Evolutionary conservation across 257 asterid species (phyloP), one percentile per base, ranked within the genome.

Genomic region (Solanum dulcamara): DNA sequence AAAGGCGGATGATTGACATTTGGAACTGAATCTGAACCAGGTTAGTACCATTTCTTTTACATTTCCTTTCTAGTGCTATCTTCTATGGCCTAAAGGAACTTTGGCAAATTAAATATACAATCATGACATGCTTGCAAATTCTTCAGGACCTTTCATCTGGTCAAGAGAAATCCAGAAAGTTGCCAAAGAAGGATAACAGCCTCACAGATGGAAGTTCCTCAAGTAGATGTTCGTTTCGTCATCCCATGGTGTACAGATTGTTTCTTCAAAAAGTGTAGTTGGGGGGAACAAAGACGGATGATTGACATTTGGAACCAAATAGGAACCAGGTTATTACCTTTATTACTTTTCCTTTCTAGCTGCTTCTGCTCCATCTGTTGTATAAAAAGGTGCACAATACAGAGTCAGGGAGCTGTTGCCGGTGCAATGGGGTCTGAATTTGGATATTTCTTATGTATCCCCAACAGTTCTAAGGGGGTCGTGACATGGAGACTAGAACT

Each of bases 201-300:
- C 74, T 88, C 74, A 87, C 94, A 0, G 93, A 91, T 68, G 98
- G 89, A 90, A 93, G 93, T 91, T 93, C 97, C 37, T 97, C 98
- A n/a, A 95, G 97, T 37, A 93, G 94, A 87, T 94, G 99, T 88
- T 95, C 97, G 7, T 38, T 38, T 6, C 42, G 6, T 95, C 99
- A 8, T 89, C 94, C 83, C 96, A 85, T 81, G 94, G 98, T 46
- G 90, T 93, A 88, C 98, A 92, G 87, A 94, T 95, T 15, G 84
- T 89, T 88, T 97, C 99, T 26, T 94, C 97, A 37, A 91, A 85
- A 89, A 93, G 98, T 83, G 87, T 93, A n/a, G 90, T 87, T 77
- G 94, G 94, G 71, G 9, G 93, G 94, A 85, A 87, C 93, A 60
- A 91, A 89, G 86, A 44, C 85, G 28, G 89, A 89, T 66, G 92